Evolutionary conservation across 75 land plant species (phyloP).

Genomic region (Pinus tabuliformis): DNA sequence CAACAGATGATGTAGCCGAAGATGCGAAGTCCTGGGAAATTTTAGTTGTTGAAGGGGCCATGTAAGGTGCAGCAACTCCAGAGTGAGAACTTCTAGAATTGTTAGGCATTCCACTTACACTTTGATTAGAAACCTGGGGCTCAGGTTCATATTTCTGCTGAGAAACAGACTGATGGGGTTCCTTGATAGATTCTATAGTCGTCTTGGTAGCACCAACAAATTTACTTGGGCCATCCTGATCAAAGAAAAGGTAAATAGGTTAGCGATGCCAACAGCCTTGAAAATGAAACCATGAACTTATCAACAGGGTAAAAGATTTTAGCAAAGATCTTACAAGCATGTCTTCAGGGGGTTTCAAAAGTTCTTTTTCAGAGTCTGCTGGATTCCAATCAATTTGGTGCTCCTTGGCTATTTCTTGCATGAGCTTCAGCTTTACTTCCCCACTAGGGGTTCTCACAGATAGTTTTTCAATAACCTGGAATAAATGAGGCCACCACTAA

Average conservation of each 20-base stretch:
- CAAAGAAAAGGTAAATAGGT: slow-evolving; percentile 9
- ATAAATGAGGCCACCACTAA: background rate
- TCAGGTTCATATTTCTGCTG: slow-evolving; percentile 12
- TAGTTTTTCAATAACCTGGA: slow-evolving; percentile 87
- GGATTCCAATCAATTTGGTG: slow-evolving; percentile 90
- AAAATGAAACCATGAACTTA: background rate
- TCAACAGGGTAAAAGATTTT: background rate
- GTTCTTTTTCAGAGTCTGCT: slow-evolving; percentile 51
- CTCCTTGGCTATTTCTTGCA: slow-evolving; percentile 87
- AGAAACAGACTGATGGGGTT: slow-evolving; percentile 10
- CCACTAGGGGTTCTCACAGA: slow-evolving; percentile 80
- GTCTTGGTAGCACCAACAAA: slow-evolving; percentile 21
- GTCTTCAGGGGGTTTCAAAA: slow-evolving; percentile 51
- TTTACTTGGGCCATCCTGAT: slow-evolving; percentile 46
- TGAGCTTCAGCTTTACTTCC: slow-evolving; percentile 68
- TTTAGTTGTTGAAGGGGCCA: slow-evolving; percentile 4
- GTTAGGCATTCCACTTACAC: slow-evolving; percentile 11
- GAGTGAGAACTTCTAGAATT: background rate
- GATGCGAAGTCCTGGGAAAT: slow-evolving; percentile 6
- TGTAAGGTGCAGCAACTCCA: slow-evolving; percentile 2
- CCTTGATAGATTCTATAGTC: background rate
- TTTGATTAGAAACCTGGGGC: slow-evolving; percentile 1
- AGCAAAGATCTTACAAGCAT: slow-evolving; percentile 58
- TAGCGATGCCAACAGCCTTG: background rate
- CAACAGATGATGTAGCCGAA: slow-evolving; percentile 16